Base-by-base conservation (phyloP, 176 grass and related monocot genomes). In the Paspalum vaginatum region DNA sequence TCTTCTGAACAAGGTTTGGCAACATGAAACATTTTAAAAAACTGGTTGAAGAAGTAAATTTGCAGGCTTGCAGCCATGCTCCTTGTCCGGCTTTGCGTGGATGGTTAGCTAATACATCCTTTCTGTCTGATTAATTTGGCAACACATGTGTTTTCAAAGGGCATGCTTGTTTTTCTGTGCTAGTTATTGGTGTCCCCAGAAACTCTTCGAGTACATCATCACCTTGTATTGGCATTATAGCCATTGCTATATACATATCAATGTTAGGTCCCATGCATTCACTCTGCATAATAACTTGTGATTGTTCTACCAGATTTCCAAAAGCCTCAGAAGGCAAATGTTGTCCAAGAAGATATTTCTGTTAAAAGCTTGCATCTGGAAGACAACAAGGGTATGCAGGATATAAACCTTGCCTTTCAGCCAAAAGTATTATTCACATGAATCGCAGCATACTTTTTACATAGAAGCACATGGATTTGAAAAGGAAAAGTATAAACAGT, bases 331-430 rank as follows among this genome's bases (percentile, higher is more conserved):
- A 68, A 62, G 38, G 17, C 54, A 78, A 78, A 85, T 81, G 15
- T 80, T 85, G 46, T 72, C 41, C n/a, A 26, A 37, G 42, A 63
- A 22, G 25, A 22, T 65, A 56, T 71, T 81, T 77, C 48, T 76
- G n/a, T 71, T 81, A 74, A 81, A 77, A 85, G 22, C 21, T 81
- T 67, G 1, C 78, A 59, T 65, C 58, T 85, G 57, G 64, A 85
- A 71, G 61, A 51, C 65, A 74, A 85, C 72, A 32, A 25, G 72
- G 77, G 84, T 86, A 80, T 20, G 43, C 79, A 42, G 67, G 9
- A 72, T 17, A 41, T 72, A 40, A 38, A 37, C 24, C 79, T 58
- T 55, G 79, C 39, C 47, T 85, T 44, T 46, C 46, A 37, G 25
- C 56, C 48, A 79, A 65, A 70, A 60, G 5, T 9, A 53, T 74